Base-by-base conservation (phyloP, 1,284 basidiomycete genomes). In the Testicularia cyperi region DNA sequence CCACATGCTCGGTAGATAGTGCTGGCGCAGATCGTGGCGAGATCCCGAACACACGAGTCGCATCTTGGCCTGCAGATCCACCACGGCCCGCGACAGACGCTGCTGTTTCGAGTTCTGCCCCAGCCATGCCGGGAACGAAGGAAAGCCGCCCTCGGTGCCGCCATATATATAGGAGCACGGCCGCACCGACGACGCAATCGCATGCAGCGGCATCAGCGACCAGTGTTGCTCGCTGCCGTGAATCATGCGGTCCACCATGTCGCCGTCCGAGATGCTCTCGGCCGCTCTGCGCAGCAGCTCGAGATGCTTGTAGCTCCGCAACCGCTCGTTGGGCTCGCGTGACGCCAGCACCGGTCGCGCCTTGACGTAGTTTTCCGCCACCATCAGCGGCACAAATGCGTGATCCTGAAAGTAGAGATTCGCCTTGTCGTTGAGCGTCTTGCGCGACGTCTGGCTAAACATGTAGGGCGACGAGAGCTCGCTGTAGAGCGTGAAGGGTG, bases 341-440 rank as follows among this genome's bases (percentile, higher is more conserved):
- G 83, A 84, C 81, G 35, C 54, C 20, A 37, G 29, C 35, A 37
- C 44, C n/a, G 53, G 65, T 27, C 23, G 81, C 80, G 41, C 85
- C 66, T 57, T 80, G 80, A 4, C 85, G 80, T 8, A 92, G 90
- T 42, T 87, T 47, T 89, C 67, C 9, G 56, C 64, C 38, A 97
- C 88, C 79, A 98, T 97, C 22, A 98, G 79, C 0, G 94, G 94
- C 37, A 98, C 83, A 68, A 97, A 90, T 1, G 86, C 84, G 70
- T 90, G 88, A 74, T 98, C 95, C 54, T 96, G 91, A 79, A 97
- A 98, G 78, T 97, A 98, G 54, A 90, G 78, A 60, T 97, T 92
- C 79, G 95, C 88, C 80, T 96, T 96, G 68, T 97, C 90, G 35
- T 83, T 85, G 7, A 98, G 80, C 0, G 87, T 86, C 75, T 92